Percentiles rank a stretch among this genome's conserved stretches.
These are phyloP conservation scores for Agaricus subrufescens DNA, from an alignment of 768 basidiomycete genomes.

Conservation along the genomic window DNA sequence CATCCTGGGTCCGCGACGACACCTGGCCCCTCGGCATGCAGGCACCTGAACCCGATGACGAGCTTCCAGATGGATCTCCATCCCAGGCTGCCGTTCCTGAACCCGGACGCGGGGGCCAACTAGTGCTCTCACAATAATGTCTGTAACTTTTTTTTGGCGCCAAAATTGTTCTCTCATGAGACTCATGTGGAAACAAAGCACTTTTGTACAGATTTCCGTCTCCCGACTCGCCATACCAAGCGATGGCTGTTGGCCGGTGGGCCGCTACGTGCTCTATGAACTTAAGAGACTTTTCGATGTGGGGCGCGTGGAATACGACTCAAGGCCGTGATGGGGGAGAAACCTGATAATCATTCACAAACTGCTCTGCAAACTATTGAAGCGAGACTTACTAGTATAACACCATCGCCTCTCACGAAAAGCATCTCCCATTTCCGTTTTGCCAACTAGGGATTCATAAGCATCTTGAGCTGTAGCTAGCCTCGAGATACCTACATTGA, in stretches of 20 bases:
- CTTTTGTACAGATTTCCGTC: neutral
- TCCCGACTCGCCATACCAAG: too few species aligned
- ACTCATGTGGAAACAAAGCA: neutral
- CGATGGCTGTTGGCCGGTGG: too few species aligned
- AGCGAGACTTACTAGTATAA: constrained; percentile 70
- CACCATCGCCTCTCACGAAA: constrained; percentile 95
- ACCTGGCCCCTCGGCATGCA: constrained; percentile 67
- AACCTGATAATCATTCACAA: constrained; percentile 41
- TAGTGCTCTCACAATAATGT: neutral
- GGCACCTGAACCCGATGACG: constrained; percentile 62
- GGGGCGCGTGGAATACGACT: constrained; percentile 8
- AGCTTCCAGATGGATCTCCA: constrained; percentile 16
- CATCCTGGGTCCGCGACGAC: constrained; percentile 71
- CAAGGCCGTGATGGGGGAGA: constrained; percentile 76
- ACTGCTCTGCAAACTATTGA: constrained; percentile 9
- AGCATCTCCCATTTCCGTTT: constrained; percentile 97
- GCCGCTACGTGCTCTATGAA: neutral
- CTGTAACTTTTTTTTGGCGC: neutral
- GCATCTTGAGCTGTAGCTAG: constrained; percentile 21
- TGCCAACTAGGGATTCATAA: constrained; percentile 53
- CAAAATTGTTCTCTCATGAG: neutral
- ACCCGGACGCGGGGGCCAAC: too few species aligned
- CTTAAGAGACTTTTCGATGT: neutral
- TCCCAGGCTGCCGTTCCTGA: neutral
- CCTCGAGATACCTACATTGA: constrained; percentile 60